Conservation (phyloP, 352 stramenopile species). For the Aphanomyces cochlioides region DNA sequence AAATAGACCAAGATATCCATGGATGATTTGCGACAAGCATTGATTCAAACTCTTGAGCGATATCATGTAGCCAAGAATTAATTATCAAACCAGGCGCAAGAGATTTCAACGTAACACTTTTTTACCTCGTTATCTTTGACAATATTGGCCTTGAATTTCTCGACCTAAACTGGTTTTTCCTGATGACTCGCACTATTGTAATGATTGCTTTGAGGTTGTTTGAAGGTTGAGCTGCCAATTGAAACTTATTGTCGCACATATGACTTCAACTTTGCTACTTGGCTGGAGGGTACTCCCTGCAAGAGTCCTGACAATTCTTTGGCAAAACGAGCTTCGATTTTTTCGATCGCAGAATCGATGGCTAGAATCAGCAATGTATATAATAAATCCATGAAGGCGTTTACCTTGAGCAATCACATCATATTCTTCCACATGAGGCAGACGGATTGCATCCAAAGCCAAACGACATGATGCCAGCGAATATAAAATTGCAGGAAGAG, state of each 20-base stretch:
- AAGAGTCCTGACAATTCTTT: not conserved
- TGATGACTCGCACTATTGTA: not conserved
- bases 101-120: too few relatives aligned
- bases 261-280: not conserved
- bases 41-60: conserved; percentile 4
- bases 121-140: too few relatives aligned
- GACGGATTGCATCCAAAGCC: not conserved
- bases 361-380: conserved; percentile 3
- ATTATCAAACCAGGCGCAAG: too few relatives aligned
- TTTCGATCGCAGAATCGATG: conserved; percentile 4
- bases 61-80: not conserved
- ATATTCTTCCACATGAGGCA: conserved; percentile 9
- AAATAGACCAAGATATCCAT: conserved; percentile 4
- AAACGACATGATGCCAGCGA: conserved; percentile 3
- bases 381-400: not conserved
- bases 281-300: not conserved
- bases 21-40: conserved; percentile 15
- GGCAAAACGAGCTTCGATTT: not conserved
- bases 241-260: not conserved
- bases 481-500: conserved; percentile 3
- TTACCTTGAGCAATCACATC: conserved; percentile 5
- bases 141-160: too few relatives aligned
- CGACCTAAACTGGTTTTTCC: too few relatives aligned
- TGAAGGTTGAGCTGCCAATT: too few relatives aligned
- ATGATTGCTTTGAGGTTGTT: too few relatives aligned